Conservation (phyloP, 2,329 filamentous ascomycete genomes). For the Colletotrichum tofieldiae region DNA sequence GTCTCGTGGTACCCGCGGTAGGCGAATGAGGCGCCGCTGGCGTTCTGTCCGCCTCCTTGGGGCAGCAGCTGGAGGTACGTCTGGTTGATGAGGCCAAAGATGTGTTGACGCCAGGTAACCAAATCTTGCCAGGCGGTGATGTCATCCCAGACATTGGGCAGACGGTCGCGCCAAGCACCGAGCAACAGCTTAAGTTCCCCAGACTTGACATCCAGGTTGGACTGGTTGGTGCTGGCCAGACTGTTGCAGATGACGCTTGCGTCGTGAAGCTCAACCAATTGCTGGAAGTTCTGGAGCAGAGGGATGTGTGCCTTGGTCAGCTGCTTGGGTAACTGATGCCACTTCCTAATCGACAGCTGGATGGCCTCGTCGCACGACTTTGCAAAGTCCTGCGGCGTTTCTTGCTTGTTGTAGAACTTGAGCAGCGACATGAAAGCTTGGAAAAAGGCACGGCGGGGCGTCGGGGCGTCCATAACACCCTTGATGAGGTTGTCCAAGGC, state of each 20-base stretch:
- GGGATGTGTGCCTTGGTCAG: slow-evolving; percentile 97
- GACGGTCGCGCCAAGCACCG: slow-evolving; percentile 93
- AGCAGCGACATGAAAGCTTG: slow-evolving; percentile 98
- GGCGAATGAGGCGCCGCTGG: slow-evolving; percentile 92
- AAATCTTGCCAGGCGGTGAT: slow-evolving; percentile 99
- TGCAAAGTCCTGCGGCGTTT: slow-evolving; percentile 85
- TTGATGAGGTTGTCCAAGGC: slow-evolving; percentile 95
- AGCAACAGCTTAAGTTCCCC: slow-evolving; percentile 95
- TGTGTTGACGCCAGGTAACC: slow-evolving; percentile 99
- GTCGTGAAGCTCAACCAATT: slow-evolving; percentile 96
- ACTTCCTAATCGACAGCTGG: slow-evolving; percentile 96
- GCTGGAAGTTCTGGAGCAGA: slow-evolving; percentile 96
- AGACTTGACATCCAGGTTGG: slow-evolving; percentile 93
- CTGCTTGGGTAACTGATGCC: slow-evolving; percentile 95
- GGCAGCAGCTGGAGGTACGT: slow-evolving; percentile 92
- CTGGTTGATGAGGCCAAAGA: slow-evolving; percentile 96
- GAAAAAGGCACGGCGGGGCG: slow-evolving; percentile 94
- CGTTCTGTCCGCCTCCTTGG: slow-evolving; percentile 80
- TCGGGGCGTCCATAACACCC: slow-evolving; percentile 97
- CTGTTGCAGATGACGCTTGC: slow-evolving; percentile 97
- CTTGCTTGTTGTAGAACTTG: slow-evolving; percentile 92
- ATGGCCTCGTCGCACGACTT: slow-evolving; percentile 96
- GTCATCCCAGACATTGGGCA: slow-evolving; percentile 99
- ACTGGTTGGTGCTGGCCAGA: slow-evolving; percentile 84
- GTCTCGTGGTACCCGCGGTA: slow-evolving; percentile 99